Evolutionary conservation across 2,329 filamentous ascomycete genomes (phyloP), one percentile per base, ranked within the genome.

Genomic region (Penicillium thymicola): DNA sequence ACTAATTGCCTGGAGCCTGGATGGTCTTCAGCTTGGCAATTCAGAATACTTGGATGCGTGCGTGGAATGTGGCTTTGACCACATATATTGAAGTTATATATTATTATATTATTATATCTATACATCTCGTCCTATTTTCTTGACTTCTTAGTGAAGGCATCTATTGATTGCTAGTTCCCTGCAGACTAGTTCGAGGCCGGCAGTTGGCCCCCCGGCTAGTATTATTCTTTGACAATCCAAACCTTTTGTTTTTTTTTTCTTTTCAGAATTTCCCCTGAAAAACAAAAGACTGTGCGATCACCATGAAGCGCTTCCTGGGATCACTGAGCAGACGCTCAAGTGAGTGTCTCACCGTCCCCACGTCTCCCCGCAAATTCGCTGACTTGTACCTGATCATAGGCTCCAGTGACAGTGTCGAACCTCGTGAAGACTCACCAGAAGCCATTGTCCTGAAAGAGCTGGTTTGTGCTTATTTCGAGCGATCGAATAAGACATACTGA

Each of bases 381-480:
- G 32, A 56, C 38, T 46, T n/a, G 30, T 7, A 43, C 36, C 43
- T 18, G 27, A 28, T 48, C 28, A 37, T 46, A 72, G 70, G 59
- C 52, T 63, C 70, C 27, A 44, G 55, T 41, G 64, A 66, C 23
- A 61, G 55, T 52, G 51, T 59, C 30, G 58, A 64, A 25, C 66
- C 72, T 51, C 54, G 64, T 9, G 69, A 75, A 47, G 73, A 75
- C 57, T 70, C 74, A 1, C 75, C 76, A 2, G 76, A 78, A 55
- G 70, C 66, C 8, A 66, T 70, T 28, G 61, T 78, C 23, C 49
- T 74, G n/a, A 70, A 63, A 55, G 76, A 77, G 70, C 65, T 78
- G 62, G 76, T 78, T 48, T 43, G 75, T 67, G 13, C 34, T 47
- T 36, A 48, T 21, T 14, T 28, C 16, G 23, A 51, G 21, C 23